A percentile compares a stretch with the other conserved stretches of the same genome.
phyloP scores from a whole-genome alignment of 192 early-diverging fungal genomes.

The Geranomyces michiganensis region DNA sequence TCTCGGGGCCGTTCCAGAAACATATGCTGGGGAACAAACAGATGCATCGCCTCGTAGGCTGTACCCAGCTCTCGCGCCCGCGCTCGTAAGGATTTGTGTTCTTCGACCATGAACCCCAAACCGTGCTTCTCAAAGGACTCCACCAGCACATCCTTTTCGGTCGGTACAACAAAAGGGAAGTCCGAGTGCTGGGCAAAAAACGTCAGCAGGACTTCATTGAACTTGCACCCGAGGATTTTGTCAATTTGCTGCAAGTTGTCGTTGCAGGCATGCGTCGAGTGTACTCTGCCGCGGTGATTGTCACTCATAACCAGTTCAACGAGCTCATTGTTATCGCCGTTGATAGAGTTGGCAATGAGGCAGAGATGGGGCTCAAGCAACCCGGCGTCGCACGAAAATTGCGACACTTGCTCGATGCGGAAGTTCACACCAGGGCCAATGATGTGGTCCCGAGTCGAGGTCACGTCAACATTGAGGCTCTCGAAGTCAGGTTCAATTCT shows the following conservation, averaged over 20 bases:
- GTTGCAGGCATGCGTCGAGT: too few relatives aligned
- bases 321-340: too few relatives aligned
- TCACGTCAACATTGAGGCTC: not conserved
- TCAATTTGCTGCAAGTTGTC: not conserved
- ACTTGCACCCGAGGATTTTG: not conserved
- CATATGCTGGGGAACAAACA: slow-evolving; percentile 15
- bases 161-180: not conserved
- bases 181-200: slow-evolving; percentile 10
- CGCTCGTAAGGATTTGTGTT: not conserved
- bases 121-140: slow-evolving; percentile 1
- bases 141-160: not conserved
- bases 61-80: not conserved
- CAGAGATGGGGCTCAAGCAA: too few relatives aligned
- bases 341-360: too few relatives aligned
- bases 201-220: slow-evolving; percentile 5
- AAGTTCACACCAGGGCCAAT: not conserved
- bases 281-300: too few relatives aligned
- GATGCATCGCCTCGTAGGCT: slow-evolving; percentile 6
- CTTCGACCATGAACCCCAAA: not conserved
- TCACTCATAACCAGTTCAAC: too few relatives aligned
- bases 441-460: not conserved
- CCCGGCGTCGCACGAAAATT: not conserved
- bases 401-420: not conserved
- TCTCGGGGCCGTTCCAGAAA: slow-evolving; percentile 4
- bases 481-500: not conserved